Evolutionary conservation across 164 flowering plant genomes (phyloP).

Genomic region (Taxillus chinensis): DNA sequence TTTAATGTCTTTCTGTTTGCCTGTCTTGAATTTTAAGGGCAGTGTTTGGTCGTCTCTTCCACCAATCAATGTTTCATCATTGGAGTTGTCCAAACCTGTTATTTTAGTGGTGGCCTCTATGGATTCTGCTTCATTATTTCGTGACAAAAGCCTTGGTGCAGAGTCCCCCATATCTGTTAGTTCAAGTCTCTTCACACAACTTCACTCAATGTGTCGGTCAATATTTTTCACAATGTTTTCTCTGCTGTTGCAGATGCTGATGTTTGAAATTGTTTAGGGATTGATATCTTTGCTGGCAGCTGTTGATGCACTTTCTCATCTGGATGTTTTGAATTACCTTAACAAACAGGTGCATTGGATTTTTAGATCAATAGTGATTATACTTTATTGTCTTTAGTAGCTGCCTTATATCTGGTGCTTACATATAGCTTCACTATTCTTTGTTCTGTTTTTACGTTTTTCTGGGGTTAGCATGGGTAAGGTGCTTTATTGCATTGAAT

Average conservation of each 20-base stretch:
- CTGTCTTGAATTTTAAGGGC: constrained; percentile 59
- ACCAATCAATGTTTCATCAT: constrained; percentile 50
- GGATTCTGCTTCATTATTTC: constrained; percentile 94
- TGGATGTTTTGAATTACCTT: constrained; percentile 47
- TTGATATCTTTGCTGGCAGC: constrained; percentile 88
- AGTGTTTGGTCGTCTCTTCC: constrained; percentile 98
- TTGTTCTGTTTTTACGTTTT: too few species aligned
- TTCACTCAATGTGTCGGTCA: not conserved
- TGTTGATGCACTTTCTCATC: constrained; percentile 80
- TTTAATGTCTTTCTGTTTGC: not conserved
- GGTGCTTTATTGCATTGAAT: too few species aligned
- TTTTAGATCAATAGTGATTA: not conserved
- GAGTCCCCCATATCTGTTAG: constrained; percentile 92
- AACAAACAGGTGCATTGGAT: constrained; percentile 51
- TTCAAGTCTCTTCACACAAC: constrained; percentile 8
- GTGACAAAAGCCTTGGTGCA: constrained; percentile 88
- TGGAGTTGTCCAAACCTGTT: constrained; percentile 42
- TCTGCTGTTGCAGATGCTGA: constrained; percentile 5
- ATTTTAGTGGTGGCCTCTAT: constrained; percentile 58
- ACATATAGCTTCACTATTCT: too few species aligned
- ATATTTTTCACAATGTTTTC: not conserved
- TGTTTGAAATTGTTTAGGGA: constrained; percentile 41
- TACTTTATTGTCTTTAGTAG: not conserved
- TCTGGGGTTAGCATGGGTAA: too few species aligned
- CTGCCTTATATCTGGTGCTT: too few species aligned